Evolutionary conservation across 768 basidiomycete genomes (phyloP), one percentile per base, ranked within the genome.

Genomic region (Termitomyces sp.): DNA sequence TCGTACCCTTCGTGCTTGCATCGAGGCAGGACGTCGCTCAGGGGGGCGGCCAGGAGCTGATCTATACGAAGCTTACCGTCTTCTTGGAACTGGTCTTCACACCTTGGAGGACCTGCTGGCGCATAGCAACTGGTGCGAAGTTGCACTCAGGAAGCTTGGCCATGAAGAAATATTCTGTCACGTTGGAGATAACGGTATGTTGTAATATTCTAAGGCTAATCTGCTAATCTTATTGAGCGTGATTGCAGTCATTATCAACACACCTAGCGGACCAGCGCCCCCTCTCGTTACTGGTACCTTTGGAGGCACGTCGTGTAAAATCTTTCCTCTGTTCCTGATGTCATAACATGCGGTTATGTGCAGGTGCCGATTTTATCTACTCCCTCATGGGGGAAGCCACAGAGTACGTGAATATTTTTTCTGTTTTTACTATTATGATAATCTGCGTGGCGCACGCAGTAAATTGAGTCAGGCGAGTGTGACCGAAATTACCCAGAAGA

Each of bases 101-200:
- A 85, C 84, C 3, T 72, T 85, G 69, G 88, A 91, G 64, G 88
- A 92, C 65, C 76, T 91, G 38, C 71, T 86, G 12, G 89, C 89
- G 1, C 91, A 91, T 66, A 84, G 82, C 64, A 85, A 92, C 70
- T 91, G 86, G 81, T 86, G 86, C 68, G 89, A 94, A 68, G 72
- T 91, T 11, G 80, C 80, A 0, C 75, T 92, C 7, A 77, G 82
- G 57, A 85, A 83, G 57, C 74, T 90, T 72, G 90, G 91, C 0
- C 74, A 89, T 65, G 56, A 72, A 15, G 75, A 88, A 40, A 86
- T 91, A 15, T 92, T 92, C 69, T 85, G 85, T 55, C 89, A 92
- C 67, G 88, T 92, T 45, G 89, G 91, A 13, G 82, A 86, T 40
- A 74, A 77, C 56, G 80, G 79, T 75, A 53, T 32, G 9, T n/a